Conservation (phyloP, 1,284 basidiomycete species). For the Ustilago esculenta region DNA sequence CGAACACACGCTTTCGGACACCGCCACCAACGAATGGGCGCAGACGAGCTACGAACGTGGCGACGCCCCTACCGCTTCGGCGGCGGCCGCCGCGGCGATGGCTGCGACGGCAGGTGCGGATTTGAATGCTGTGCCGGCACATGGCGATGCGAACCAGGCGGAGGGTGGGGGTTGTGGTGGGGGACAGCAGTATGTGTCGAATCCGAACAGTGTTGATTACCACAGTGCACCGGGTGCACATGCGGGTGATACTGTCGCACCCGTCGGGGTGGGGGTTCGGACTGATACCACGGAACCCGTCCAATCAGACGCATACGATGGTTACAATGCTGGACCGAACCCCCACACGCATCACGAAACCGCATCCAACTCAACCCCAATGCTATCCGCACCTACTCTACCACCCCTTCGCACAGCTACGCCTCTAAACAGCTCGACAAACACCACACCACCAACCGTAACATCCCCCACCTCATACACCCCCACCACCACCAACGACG, state of each 20-base stretch:
- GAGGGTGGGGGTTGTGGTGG: no score
- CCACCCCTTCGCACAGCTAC: conserved; percentile 47
- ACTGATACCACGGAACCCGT: conserved; percentile 24
- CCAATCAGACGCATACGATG: conserved; percentile 44
- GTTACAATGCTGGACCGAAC: conserved; percentile 15
- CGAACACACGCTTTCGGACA: conserved; percentile 5
- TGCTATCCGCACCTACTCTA: conserved; percentile 44
- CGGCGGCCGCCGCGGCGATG: conserved; percentile 44
- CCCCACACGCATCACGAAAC: conserved; percentile 6
- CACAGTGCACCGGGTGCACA: conserved; percentile 35
- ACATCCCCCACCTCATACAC: conserved; percentile 28
- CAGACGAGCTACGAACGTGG: conserved; percentile 28
- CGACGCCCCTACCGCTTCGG: conserved; percentile 18
- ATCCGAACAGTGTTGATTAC: conserved; percentile 40
- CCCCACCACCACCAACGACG: conserved; percentile 18
- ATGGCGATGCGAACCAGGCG: conserved; percentile 18
- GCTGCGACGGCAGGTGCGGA: conserved; percentile 41
- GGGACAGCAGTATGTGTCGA: conserved; percentile 21
- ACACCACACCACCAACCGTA: conserved; percentile 1
- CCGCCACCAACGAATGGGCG: conserved; percentile 37
- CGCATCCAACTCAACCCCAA: conserved; percentile 7
- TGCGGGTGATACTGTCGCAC: neutral
- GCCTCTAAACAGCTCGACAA: conserved; percentile 28
- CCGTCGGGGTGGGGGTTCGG: neutral
- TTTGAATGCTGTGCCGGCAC: conserved; percentile 33